Conservation (phyloP, 306 rosid genomes). For the cucumber (Cucumis sativus) region Cucumber_9930_V3 NC_026661.2:19005001-19005500, state of each 20-base stretch:
- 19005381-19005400: neutral
- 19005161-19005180: slow-evolving; percentile 67
- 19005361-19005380: neutral
- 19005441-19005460: neutral
- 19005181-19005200: slow-evolving; percentile 76
- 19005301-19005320: neutral
- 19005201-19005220: slow-evolving; percentile 4
- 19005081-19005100: slow-evolving; percentile 78
- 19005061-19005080: slow-evolving; percentile 65
- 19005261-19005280: too few relatives aligned
- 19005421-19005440: neutral
- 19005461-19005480: neutral
- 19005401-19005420: neutral
- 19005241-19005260: too few relatives aligned
- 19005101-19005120: slow-evolving; percentile 68
- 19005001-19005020: slow-evolving; percentile 14
- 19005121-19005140: slow-evolving; percentile 49
- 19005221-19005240: too few relatives aligned
- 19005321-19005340: neutral
- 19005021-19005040: slow-evolving; percentile 87
- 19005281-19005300: neutral
- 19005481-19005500: neutral
- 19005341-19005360: neutral
- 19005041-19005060: slow-evolving; percentile 80
- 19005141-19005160: slow-evolving; percentile 53